These are phyloP conservation scores for Cystofilobasidium capitatum DNA, from an alignment of 768 basidiomycete genomes.

Conservation along the genomic window DNA sequence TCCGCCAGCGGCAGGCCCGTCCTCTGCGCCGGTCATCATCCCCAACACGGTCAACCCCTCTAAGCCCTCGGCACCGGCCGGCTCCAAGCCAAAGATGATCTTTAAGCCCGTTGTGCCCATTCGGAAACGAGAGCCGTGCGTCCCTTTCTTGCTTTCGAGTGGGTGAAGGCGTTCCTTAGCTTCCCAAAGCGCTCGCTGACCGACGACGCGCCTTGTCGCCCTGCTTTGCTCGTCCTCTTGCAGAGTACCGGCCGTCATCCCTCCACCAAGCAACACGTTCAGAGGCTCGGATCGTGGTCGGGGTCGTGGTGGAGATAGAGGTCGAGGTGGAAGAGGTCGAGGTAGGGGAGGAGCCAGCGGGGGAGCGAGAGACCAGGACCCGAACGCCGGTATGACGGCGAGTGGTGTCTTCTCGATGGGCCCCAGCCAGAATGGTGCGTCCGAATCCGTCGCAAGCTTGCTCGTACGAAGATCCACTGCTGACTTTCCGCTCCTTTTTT, in stretches of 20 bases:
- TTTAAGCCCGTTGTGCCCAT: conserved; percentile 24
- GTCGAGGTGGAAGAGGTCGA: conserved; percentile 11
- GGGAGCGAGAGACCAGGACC: conserved; percentile 6
- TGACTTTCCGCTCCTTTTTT: not conserved
- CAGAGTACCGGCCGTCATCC: conserved; percentile 4
- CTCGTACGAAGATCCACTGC: not conserved
- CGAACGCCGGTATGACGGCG: conserved; percentile 3
- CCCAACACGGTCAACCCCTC: conserved; percentile 7
- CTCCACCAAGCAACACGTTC: not conserved
- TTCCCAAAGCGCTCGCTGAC: conserved; percentile 3
- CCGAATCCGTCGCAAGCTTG: not conserved
- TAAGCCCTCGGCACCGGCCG: not conserved
- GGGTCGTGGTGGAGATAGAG: conserved; percentile 1
- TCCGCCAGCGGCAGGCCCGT: not conserved
- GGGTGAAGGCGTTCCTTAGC: not conserved
- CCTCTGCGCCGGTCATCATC: conserved; percentile 14
- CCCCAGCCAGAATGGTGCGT: conserved; percentile 2
- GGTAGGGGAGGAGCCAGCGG: conserved; percentile 13
- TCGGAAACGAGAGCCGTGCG: conserved; percentile 19
- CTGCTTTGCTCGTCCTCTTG: too few relatives aligned
- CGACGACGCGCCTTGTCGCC: not conserved
- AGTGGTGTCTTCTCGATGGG: conserved; percentile 23
- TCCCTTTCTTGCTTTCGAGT: not conserved
- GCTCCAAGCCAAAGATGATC: conserved; percentile 20
- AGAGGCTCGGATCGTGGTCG: conserved; percentile 8